phyloP scores from a whole-genome alignment of 495 filamentous ascomycete species.

The Penicillium silybi region DNA sequence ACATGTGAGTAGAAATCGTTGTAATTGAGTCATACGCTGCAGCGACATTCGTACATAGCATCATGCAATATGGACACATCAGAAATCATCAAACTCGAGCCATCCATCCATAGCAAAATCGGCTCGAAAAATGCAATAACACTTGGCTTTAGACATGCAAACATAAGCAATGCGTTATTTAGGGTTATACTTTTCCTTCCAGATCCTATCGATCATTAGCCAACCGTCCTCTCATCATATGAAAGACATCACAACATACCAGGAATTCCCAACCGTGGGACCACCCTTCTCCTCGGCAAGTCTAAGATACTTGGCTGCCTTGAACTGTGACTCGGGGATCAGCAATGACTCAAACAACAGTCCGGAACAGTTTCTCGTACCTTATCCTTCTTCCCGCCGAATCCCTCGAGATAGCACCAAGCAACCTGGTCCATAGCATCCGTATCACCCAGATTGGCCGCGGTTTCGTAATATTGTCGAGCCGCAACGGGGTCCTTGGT shows the following conservation, averaged over 20 bases:
- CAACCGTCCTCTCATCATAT: conserved; percentile 3
- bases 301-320: conserved; percentile 89
- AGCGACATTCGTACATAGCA: background rate
- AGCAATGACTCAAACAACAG: conserved; percentile 6
- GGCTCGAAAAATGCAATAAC: background rate
- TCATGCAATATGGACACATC: background rate
- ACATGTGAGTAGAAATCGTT: background rate
- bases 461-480: conserved; percentile 93
- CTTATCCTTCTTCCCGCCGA: conserved; percentile 95
- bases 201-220: conserved; percentile 65
- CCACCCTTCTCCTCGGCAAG: conserved; percentile 83
- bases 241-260: conserved; percentile 59
- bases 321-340: conserved; percentile 54
- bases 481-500: conserved; percentile 84
- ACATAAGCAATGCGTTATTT: conserved; percentile 30
- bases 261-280: conserved; percentile 90
- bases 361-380: conserved; percentile 48
- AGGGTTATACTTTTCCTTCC: conserved; percentile 92
- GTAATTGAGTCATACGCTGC: background rate
- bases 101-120: background rate
- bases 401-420: conserved; percentile 94
- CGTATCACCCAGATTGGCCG: conserved; percentile 90
- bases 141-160: background rate
- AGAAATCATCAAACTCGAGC: background rate
- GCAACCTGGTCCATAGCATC: conserved; percentile 98